A percentile compares a stretch with the other conserved stretches of the same genome.
Conservation (phyloP, 169 alveolate genomes). For the Plasmodium inui region DNA sequence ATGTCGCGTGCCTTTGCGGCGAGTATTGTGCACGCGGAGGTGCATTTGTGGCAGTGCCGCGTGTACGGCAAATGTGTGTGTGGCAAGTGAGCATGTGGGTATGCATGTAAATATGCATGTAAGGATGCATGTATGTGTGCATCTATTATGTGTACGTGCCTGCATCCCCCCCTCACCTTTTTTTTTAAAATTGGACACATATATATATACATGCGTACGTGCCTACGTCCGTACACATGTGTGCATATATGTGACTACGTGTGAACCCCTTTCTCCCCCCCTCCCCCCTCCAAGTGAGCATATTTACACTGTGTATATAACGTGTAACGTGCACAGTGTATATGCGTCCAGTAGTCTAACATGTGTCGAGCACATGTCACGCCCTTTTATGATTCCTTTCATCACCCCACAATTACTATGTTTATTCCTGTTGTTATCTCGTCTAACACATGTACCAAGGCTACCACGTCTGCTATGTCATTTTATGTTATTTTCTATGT, state of each 20-base stretch:
- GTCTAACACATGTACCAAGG: neutral
- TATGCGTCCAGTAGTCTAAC: neutral
- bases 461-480: neutral
- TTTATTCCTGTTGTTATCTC: neutral
- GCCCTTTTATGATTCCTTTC: slow-evolving; percentile 9
- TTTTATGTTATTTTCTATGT: neutral
- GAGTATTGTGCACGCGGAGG: neutral
- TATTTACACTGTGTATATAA: neutral
- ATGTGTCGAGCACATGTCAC: neutral
- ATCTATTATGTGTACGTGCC: neutral
- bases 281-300: neutral
- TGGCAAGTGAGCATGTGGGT: neutral
- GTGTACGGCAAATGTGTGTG: neutral
- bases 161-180: neutral
- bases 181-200: neutral
- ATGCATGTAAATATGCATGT: neutral
- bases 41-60: neutral
- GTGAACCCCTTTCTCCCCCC: neutral
- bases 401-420: neutral
- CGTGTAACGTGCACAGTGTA: neutral
- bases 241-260: neutral
- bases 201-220: slow-evolving; percentile 2
- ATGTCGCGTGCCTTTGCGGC: slow-evolving; percentile 5
- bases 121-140: slow-evolving; percentile 15
- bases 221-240: neutral